These are phyloP conservation scores for Tilletiopsis washingtonensis DNA, from an alignment of 1,284 basidiomycete species.

Conservation along the genomic window DNA sequence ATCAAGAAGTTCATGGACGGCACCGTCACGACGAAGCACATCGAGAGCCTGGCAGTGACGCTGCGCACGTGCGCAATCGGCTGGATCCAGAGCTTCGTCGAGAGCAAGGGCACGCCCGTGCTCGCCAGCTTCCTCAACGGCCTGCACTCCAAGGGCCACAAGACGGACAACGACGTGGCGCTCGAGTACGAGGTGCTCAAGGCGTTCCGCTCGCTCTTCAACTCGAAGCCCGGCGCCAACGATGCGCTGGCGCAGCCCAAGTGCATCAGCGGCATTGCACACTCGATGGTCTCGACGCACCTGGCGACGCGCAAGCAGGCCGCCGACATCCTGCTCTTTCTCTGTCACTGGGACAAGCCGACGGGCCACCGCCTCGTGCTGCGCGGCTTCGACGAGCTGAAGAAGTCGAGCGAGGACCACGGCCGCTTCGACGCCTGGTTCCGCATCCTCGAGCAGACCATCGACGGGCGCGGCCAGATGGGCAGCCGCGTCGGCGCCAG, in stretches of 20 bases:
- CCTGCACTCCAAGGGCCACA: constrained; percentile 34
- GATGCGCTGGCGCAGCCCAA: constrained; percentile 71
- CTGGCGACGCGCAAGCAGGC: constrained; percentile 72
- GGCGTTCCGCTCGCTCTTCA: constrained; percentile 76
- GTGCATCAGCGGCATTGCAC: constrained; percentile 73
- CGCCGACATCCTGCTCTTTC: constrained; percentile 62
- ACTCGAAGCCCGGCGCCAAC: constrained; percentile 64
- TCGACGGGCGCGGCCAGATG: constrained; percentile 85
- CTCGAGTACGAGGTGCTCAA: constrained; percentile 86
- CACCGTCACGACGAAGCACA: constrained; percentile 73
- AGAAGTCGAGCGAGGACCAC: constrained; percentile 26
- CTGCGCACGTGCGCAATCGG: constrained; percentile 55
- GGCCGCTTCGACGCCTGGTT: constrained; percentile 81
- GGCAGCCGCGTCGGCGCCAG: constrained; percentile 89
- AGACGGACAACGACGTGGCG: constrained; percentile 57
- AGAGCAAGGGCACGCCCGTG: constrained; percentile 67
- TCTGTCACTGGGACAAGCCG: constrained; percentile 52
- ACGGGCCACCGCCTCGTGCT: constrained; percentile 52
- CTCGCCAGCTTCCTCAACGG: constrained; percentile 62
- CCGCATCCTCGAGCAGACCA: constrained; percentile 65
- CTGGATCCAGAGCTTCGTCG: constrained; percentile 46
- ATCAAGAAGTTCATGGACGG: constrained; percentile 80
- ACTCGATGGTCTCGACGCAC: constrained; percentile 74
- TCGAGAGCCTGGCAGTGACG: constrained; percentile 67
- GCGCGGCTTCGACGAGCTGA: constrained; percentile 49